Evolutionary conservation across 192 early-diverging fungal species (phyloP), one percentile per base, ranked within the genome.

Genomic region (Podila epigama): DNA sequence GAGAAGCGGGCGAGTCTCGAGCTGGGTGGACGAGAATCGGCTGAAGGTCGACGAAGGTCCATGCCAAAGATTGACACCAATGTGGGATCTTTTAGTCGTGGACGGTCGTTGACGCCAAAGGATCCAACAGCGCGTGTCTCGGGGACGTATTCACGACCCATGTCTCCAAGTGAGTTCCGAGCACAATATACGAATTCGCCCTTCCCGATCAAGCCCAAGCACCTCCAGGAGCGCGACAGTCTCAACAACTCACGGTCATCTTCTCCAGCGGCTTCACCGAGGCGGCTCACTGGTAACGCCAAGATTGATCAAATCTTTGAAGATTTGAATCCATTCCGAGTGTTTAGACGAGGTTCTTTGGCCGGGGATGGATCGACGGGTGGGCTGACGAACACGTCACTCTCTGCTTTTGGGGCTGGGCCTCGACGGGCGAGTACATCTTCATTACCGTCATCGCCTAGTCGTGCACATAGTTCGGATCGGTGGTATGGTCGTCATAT

Each of bases 161-260:
- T 77, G 66, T 77, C 73, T 8, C 73, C 73, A 4, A 68, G 65
- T 31, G 60, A 77, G 28, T 77, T 77, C 56, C 60, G 66, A 13
- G 73, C 73, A 27, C 73, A 77, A 27, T 60, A 68, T 15, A 68
- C 56, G n/a, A 58, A 48, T 32, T 54, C 68, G 0, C 42, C 53
- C 2, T 44, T 62, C 25, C 68, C 60, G 12, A 15, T 42, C 13
- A 63, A 53, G 18, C 63, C 53, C 20, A 60, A 56, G 53, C 60
- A 70, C 11, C 2, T 33, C 20, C 60, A 63, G 31, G 51, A 40
- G n/a, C 58, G 35, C 12, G 37, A 40, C 13, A 13, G 22, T 13
- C 18, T 13, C 9, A 33, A 54, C 27, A 27, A 27, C 2, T 57
- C 55, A 20, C 55, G 33, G 5, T 18, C 34, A 8, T 1, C 55